Base-by-base conservation (phyloP, 2,329 filamentous ascomycete species). In the Ascochyta viciae-villosae region DNA sequence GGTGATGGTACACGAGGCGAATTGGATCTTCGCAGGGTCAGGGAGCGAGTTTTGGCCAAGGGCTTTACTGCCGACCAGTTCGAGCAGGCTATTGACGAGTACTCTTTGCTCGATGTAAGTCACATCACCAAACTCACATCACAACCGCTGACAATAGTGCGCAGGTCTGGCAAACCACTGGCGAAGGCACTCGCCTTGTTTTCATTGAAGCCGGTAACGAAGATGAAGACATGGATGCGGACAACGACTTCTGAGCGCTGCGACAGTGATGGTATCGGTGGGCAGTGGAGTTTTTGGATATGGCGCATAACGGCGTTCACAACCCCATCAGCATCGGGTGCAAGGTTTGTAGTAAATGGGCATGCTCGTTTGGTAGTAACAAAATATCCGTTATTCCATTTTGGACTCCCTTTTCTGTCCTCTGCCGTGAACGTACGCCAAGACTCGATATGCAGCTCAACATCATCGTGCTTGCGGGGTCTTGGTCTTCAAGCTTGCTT, bases 1-100 rank as follows among this genome's bases (percentile, higher is more conserved):
- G 88, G 90, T 38, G 87, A 92, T 42, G 92, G 91, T 26, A 83
- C 72, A 74, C 65, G 85, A 65, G 81, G 90, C 19, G 93, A 97
- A 77, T 79, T 99, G 67, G 95, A 89, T 76, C 85, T 99, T 81
- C 86, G 90, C 64, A 90, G 92, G 77, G 91, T 99, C 57, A 87
- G 93, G 74, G 93, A 97, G 77, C 82, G 95, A 63, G 92, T 99
- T 27, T 83, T 98, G 68, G 95, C 93, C 49, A 97, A 96, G 84
- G 95, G 95, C 3, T 99, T 97, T 77, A 99, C 94, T 0, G 89
- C 92, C 63, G 92, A 98, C 76, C 93, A 99, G 77, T 92, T 96
- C 80, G 83, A 90, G 70, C 85, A 85, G 65, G 89, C 93, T 19
- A 83, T 99, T 73, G 89, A 96, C 60, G 94, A 96, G 80, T 98